Evolutionary conservation across 2,329 filamentous ascomycete genomes (phyloP).

Genomic region (Alternaria alternata): DNA sequence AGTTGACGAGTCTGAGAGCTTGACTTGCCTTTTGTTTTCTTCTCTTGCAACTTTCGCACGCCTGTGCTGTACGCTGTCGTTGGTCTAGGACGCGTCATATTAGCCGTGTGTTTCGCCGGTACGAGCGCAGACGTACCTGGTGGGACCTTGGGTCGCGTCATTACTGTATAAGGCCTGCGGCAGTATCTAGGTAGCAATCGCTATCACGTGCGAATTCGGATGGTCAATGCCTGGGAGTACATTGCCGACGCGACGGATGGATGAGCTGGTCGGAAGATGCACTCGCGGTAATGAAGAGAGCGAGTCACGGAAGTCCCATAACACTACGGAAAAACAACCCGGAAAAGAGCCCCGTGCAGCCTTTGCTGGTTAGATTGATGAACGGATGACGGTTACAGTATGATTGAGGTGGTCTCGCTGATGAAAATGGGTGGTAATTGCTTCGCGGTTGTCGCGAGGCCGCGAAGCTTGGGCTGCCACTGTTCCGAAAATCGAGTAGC

Average conservation of each 20-base stretch:
- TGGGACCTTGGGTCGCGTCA: conserved; percentile 49
- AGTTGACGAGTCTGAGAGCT: conserved; percentile 2
- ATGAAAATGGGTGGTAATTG: neutral
- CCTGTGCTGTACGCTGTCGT: conserved; percentile 69
- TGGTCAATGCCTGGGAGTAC: conserved; percentile 18
- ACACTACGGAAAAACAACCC: neutral
- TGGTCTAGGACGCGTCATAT: conserved; percentile 67
- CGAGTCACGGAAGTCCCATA: conserved; percentile 21
- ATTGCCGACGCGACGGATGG: conserved; percentile 37
- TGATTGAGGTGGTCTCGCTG: conserved; percentile 2
- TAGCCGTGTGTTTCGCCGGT: conserved; percentile 21
- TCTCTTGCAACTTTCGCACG: conserved; percentile 71
- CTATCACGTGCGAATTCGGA: conserved; percentile 34
- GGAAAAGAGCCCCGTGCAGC: conserved; percentile 13
- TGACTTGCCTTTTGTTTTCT: conserved; percentile 71
- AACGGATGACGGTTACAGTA: conserved; percentile 13
- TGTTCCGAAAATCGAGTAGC: conserved; percentile 13
- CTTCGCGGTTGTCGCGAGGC: neutral
- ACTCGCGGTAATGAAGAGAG: conserved; percentile 20
- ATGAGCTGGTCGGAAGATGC: conserved; percentile 41
- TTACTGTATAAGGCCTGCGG: conserved; percentile 19
- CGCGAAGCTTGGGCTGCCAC: conserved; percentile 8
- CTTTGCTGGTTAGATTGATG: conserved; percentile 7
- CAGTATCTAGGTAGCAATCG: conserved; percentile 9
- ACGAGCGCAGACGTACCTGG: conserved; percentile 34